Conservation (phyloP, 805 yeast genomes). For the Helenozyma baotianmanensis region DNA sequence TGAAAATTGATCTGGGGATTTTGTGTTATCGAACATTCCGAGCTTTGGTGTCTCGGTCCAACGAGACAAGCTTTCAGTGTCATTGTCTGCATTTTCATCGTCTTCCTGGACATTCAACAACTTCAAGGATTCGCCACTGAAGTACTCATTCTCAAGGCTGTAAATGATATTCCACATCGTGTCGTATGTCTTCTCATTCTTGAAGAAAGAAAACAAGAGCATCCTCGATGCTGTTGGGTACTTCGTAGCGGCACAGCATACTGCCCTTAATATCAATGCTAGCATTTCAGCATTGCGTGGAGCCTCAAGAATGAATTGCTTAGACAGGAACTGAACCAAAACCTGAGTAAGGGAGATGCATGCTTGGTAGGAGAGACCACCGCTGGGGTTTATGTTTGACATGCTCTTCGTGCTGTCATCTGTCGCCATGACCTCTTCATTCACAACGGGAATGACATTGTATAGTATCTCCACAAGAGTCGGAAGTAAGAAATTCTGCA, state of each 20-base stretch:
- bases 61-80: neutral
- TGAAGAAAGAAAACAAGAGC: conserved; percentile 47
- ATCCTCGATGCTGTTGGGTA: conserved; percentile 50
- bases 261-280: conserved; percentile 54
- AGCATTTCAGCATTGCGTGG: conserved; percentile 49
- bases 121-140: conserved; percentile 17
- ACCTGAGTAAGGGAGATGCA: conserved; percentile 43
- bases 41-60: neutral
- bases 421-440: conserved; percentile 8
- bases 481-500: conserved; percentile 31
- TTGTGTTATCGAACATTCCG: no score
- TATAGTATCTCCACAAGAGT: conserved; percentile 57
- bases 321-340: conserved; percentile 33
- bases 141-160: conserved; percentile 21
- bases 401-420: conserved; percentile 21
- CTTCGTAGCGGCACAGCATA: conserved; percentile 49
- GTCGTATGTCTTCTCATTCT: conserved; percentile 35
- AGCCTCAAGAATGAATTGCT: conserved; percentile 31
- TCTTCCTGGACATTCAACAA: conserved; percentile 6
- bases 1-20: no score
- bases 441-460: conserved; percentile 47
- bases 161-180: conserved; percentile 31
- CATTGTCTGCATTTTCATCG: neutral
- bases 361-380: conserved; percentile 50
- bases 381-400: conserved; percentile 30